Percentiles rank a stretch among this genome's conserved stretches.
Evolutionary conservation across 352 stramenopile species (phyloP).

Genomic region (Globisporangium nunn): DNA sequence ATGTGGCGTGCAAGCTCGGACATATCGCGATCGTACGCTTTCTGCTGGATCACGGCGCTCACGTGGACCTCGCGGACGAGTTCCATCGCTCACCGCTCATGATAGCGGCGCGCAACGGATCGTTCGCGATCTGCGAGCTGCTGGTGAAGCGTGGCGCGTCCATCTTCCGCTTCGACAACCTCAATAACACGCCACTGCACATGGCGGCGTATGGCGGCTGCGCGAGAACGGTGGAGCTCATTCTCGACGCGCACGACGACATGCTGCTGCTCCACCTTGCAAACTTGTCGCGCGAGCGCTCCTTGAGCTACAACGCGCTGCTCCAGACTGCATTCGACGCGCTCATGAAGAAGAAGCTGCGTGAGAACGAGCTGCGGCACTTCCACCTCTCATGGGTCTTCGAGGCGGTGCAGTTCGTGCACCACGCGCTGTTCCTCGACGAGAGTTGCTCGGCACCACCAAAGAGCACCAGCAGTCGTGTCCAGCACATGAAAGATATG

Average conservation of each 20-base stretch:
- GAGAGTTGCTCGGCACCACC: background rate
- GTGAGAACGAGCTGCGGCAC: conserved; percentile 49
- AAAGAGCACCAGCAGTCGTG: conserved; percentile 5
- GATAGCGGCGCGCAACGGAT: conserved; percentile 44
- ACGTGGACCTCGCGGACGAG: conserved; percentile 36
- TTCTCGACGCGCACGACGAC: conserved; percentile 45
- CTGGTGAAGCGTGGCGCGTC: conserved; percentile 34
- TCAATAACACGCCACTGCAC: conserved; percentile 66
- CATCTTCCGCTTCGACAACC: conserved; percentile 43
- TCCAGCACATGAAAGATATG: background rate
- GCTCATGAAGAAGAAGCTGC: conserved; percentile 54
- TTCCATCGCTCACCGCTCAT: conserved; percentile 55
- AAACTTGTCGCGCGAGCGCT: conserved; percentile 21
- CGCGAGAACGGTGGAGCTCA: conserved; percentile 24
- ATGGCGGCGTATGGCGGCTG: conserved; percentile 55
- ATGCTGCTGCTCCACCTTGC: conserved; percentile 37
- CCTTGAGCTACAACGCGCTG: conserved; percentile 27
- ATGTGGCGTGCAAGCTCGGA: conserved; percentile 45
- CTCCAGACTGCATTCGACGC: conserved; percentile 31
- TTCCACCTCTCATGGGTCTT: conserved; percentile 61
- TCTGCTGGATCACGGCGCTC: conserved; percentile 35
- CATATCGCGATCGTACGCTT: conserved; percentile 34
- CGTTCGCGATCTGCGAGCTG: conserved; percentile 38
- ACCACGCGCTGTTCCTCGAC: conserved; percentile 25
- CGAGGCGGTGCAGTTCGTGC: conserved; percentile 40